Evolutionary conservation across 106 monocot genomes (phyloP), one percentile per base, ranked within the genome.

Genomic region (Triglochin maritima): DNA sequence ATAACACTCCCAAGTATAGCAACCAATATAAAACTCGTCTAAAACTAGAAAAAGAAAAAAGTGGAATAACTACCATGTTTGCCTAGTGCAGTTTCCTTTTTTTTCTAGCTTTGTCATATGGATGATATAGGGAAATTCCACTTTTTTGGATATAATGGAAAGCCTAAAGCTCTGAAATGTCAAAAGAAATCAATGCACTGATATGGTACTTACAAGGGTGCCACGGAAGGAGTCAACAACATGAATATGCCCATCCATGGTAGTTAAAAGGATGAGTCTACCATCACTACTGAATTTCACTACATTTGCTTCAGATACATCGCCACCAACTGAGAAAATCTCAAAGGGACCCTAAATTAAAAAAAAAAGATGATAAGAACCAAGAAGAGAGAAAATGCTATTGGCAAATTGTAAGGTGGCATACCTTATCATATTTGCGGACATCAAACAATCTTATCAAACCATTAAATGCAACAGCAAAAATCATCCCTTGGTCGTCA

Each of bases 221-320:
- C 98, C 98, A 7, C 85, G 79, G 53, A 98, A 98, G 44, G 98
- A 88, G 80, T 98, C 91, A 65, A 98, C 82, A 51, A 98, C 78
- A 72, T 98, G 91, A 76, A 98, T 79, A 63, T 84, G 79, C 17
- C 98, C 98, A 73, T 84, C 84, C 67, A 66, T 79, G 6, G 98
- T 86, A 7, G 98, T 98, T 76, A 89, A 80, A 48, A 98, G 91
- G 71, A 98, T 82, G 49, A 84, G 86, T 65, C 79, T 78, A 0
- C 98, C 92, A 68, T 92, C 98, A 77, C 70, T 88, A 79, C 98
- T 98, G 56, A 98, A 98, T 65, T 98, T 98, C 49, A 92, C 75
- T 57, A 82, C 85, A 81, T 98, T 88, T 69, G 98, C 80, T 70
- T 98, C 98, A 44, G 92, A 88, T 57, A 71, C 72, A 58, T 86